phyloP scores from a whole-genome alignment of 2,329 filamentous ascomycete genomes.

The Fusarium fujikuroi region DNA sequence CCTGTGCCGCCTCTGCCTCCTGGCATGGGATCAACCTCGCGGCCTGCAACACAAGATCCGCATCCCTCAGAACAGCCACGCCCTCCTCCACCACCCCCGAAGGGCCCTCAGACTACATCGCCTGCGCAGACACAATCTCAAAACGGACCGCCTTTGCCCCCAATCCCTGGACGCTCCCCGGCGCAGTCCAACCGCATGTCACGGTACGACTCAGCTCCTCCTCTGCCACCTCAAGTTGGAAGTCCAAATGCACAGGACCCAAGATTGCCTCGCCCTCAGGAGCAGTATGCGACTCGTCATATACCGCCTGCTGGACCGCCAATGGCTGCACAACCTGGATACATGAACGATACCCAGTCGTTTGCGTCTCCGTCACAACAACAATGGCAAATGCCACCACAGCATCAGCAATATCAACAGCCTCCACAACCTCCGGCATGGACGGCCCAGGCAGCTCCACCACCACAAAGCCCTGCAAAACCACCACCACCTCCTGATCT shows the following conservation, averaged over 20 bases:
- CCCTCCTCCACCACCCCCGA: conserved; percentile 66
- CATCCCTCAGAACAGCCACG: conserved; percentile 48
- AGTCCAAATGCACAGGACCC: conserved; percentile 23
- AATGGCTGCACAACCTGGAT: conserved; percentile 26
- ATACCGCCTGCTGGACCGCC: conserved; percentile 22
- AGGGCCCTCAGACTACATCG: conserved; percentile 55
- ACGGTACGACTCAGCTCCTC: conserved; percentile 61
- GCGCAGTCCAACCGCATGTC: conserved; percentile 45
- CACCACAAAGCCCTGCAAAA: conserved; percentile 34
- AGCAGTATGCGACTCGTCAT: conserved; percentile 35
- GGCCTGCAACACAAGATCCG: conserved; percentile 50
- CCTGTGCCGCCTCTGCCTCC: conserved; percentile 78
- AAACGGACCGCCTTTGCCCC: conserved; percentile 47
- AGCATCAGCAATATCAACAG: conserved; percentile 34
- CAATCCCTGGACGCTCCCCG: conserved; percentile 30
- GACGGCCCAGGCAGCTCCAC: conserved; percentile 37
- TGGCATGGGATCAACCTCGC: conserved; percentile 60
- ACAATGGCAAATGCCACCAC: conserved; percentile 41
- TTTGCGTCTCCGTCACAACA: conserved; percentile 30
- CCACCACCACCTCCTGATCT: conserved; percentile 59
- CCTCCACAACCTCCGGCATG: conserved; percentile 41
- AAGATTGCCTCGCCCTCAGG: conserved; percentile 21
- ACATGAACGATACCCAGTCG: conserved; percentile 32
- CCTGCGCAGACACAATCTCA: conserved; percentile 39
- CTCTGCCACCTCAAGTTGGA: conserved; percentile 52